phyloP scores from a whole-genome alignment of 495 filamentous ascomycete genomes.

The Haplographium delicatum region DNA sequence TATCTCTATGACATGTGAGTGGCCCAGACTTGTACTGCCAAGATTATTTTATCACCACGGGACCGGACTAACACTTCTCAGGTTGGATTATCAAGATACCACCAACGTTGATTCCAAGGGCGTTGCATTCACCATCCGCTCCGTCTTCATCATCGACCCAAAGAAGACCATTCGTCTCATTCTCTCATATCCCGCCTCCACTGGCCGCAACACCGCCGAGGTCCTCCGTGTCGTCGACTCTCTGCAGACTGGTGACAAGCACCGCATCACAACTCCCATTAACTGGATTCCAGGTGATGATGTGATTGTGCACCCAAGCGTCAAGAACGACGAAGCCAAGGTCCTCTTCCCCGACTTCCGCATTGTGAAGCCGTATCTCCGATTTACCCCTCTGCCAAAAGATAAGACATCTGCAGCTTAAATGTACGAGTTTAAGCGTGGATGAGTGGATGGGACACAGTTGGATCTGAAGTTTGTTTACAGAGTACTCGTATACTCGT shows the following conservation, averaged over 20 bases:
- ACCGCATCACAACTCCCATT: constrained; percentile 88
- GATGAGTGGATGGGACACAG: no score
- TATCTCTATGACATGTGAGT: constrained; percentile 90
- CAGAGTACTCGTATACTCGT: no score
- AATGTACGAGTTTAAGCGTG: no score
- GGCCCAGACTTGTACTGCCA: neutral
- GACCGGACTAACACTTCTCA: constrained; percentile 27
- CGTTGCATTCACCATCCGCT: constrained; percentile 97
- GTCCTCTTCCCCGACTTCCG: constrained; percentile 86
- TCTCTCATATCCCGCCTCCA: constrained; percentile 93
- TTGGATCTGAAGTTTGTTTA: no score
- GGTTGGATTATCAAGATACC: constrained; percentile 72
- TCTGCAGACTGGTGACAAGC: constrained; percentile 94
- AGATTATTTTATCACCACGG: no score
- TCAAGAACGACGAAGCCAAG: constrained; percentile 84
- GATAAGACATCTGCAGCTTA: constrained; percentile 29
- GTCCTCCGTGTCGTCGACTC: constrained; percentile 94
- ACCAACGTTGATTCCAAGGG: constrained; percentile 93
- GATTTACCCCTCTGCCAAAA: constrained; percentile 64
- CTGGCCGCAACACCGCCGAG: constrained; percentile 94
- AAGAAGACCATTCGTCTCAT: constrained; percentile 97
- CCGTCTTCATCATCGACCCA: constrained; percentile 98
- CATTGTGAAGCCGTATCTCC: constrained; percentile 89
- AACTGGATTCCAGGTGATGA: constrained; percentile 90
- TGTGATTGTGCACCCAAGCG: constrained; percentile 87